Evolutionary conservation across 1,284 basidiomycete genomes (phyloP).

Genomic region (Albatrellus sp.): DNA sequence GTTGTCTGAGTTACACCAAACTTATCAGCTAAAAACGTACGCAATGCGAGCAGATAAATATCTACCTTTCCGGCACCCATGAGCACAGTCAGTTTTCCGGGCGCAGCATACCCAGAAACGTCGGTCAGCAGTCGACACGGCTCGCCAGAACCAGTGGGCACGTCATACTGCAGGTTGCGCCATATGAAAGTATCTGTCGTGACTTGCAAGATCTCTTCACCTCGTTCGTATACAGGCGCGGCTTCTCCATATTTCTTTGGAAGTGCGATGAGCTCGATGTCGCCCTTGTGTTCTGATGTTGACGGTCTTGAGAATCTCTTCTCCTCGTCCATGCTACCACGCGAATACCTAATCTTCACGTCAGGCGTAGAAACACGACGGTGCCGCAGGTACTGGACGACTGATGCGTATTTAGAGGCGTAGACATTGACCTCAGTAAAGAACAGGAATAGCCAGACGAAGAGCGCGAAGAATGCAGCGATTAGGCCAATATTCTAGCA

Average conservation of each 20-base stretch:
- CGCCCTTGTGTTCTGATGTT: conserved; percentile 10
- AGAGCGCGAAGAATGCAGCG: conserved; percentile 35
- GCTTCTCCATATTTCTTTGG: neutral
- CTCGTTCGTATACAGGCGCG: neutral
- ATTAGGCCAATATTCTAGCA: conserved; percentile 44
- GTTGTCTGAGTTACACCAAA: conserved; percentile 48
- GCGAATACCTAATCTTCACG: conserved; percentile 15
- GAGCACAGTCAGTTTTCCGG: conserved; percentile 65
- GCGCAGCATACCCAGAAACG: conserved; percentile 75
- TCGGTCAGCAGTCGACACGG: conserved; percentile 57
- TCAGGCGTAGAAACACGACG: no score
- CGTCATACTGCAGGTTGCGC: conserved; percentile 49
- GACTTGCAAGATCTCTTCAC: conserved; percentile 11
- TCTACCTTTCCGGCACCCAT: conserved; percentile 70
- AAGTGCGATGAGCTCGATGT: conserved; percentile 15
- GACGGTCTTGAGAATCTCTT: conserved; percentile 4
- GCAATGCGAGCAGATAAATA: neutral
- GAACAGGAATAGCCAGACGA: conserved; percentile 33
- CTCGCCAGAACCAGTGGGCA: conserved; percentile 43
- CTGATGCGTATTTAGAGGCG: conserved; percentile 18
- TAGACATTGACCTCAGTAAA: conserved; percentile 35
- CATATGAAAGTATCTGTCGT: conserved; percentile 47
- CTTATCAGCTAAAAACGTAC: neutral
- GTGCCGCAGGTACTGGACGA: conserved; percentile 29
- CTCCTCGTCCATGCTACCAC: conserved; percentile 13